Evolutionary conservation across 805 yeast genomes (phyloP).

Genomic region (Yamadazyma akitaensis): DNA sequence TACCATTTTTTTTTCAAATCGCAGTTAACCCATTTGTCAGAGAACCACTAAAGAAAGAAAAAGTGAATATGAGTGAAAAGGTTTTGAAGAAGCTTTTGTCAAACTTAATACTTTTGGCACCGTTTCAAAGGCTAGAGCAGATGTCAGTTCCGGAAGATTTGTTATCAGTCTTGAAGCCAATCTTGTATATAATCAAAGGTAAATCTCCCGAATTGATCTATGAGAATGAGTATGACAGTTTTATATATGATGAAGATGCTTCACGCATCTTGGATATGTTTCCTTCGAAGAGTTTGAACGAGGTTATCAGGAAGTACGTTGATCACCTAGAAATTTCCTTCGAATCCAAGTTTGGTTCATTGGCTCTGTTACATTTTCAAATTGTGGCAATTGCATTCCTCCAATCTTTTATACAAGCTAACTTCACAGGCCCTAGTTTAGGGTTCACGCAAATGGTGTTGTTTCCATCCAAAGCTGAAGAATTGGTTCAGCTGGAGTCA

Average conservation of each 20-base stretch:
- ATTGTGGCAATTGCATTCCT: slow-evolving; percentile 57
- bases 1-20: neutral
- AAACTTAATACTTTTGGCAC: slow-evolving; percentile 12
- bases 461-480: slow-evolving; percentile 22
- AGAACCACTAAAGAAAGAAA: neutral
- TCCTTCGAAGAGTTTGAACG: slow-evolving; percentile 20
- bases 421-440: slow-evolving; percentile 79
- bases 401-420: slow-evolving; percentile 69
- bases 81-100: slow-evolving; percentile 11
- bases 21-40: neutral
- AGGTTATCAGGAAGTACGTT: slow-evolving; percentile 17
- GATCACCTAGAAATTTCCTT: slow-evolving; percentile 4
- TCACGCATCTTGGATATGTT: slow-evolving; percentile 16
- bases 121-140: slow-evolving; percentile 5
- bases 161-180: slow-evolving; percentile 13
- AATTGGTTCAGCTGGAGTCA: slow-evolving; percentile 25
- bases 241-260: slow-evolving; percentile 17
- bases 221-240: slow-evolving; percentile 18
- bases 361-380: slow-evolving; percentile 23
- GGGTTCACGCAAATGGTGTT: slow-evolving; percentile 32
- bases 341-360: slow-evolving; percentile 3
- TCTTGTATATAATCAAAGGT: slow-evolving; percentile 22
- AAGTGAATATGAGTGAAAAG: slow-evolving; percentile 1
- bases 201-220: slow-evolving; percentile 21
- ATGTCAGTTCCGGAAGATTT: slow-evolving; percentile 3